Evolutionary conservation across 1,284 basidiomycete species (phyloP), one percentile per base, ranked within the genome.

Genomic region (Neotropicomus parvogracilis): DNA sequence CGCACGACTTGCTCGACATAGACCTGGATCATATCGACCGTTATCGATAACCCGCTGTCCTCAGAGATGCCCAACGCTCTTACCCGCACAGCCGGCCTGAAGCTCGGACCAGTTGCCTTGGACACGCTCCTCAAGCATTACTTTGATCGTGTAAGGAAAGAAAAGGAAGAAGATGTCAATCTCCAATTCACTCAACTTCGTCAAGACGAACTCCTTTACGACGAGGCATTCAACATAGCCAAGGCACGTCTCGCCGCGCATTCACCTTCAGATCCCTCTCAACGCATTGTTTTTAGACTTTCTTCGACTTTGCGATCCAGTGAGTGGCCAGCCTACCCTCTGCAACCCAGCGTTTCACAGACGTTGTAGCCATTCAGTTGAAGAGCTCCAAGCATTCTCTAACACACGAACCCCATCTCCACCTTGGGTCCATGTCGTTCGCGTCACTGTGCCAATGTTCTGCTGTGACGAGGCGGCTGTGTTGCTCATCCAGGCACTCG

Each of bases 371-470:
- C 87, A 91, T 64, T 84, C 89, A 0, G 84, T 94, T 4, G 90
- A 94, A 63, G 89, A 93, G 44, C 71, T 93, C 0, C 92, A 95
- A 66, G 75, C 79, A 29, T 93, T 95, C 59, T 82, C 88, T 5
- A 93, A 95, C 60, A 88, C 85, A 0, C 81, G 85, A 14, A 91
- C 91, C 0, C 91, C 91, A 0, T 82, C 91, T 3, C 91, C 94
- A 4, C 93, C 93, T 35, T 94, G 88, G 83, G 87, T 93, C 4
- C 88, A 85, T 53, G 80, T 90, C 28, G 78, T 92, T 35, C 79
- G 85, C 21, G 74, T 91, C 5, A 64, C 85, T 7, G 79, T 99
- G 3, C 88, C 87, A 3, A 78, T 86, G 67, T 74, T 78, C 1
- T 83, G 77, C 48, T 93, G 93, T 59, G 79, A 89, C 40, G 75